Evolutionary conservation across 192 early-diverging fungal species (phyloP).

Genomic region (Rhizophagus prolifer): DNA sequence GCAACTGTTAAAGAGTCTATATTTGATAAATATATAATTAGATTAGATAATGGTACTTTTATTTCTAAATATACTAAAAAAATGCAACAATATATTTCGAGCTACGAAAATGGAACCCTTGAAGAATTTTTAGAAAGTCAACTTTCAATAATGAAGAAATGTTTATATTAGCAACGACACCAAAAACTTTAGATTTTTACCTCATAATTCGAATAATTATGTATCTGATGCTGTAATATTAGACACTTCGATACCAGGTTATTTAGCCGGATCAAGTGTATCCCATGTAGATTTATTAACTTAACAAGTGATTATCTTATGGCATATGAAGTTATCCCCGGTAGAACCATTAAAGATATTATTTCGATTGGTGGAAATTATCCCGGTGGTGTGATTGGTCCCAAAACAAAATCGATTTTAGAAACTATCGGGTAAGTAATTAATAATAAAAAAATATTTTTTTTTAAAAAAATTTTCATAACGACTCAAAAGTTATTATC

Average conservation of each 20-base stretch:
- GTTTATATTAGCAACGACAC: not conserved
- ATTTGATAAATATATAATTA: slow-evolving; percentile 10
- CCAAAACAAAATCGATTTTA: not conserved
- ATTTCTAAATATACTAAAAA: not conserved
- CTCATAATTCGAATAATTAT: not conserved
- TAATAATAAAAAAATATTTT: too few species aligned
- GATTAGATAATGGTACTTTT: not conserved
- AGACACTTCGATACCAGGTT: not conserved
- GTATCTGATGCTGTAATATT: not conserved
- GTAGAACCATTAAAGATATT: not conserved
- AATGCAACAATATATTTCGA: not conserved
- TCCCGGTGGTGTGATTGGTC: not conserved
- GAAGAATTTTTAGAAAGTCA: not conserved
- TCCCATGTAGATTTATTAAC: not conserved
- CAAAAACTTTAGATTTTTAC: not conserved
- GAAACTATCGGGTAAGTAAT: not conserved
- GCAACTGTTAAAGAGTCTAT: not conserved
- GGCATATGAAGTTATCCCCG: not conserved
- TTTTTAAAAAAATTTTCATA: not conserved
- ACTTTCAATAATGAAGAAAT: not conserved
- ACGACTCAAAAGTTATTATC: not conserved
- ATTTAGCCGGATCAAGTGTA: not conserved
- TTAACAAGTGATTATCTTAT: not conserved
- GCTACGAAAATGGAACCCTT: too few species aligned
- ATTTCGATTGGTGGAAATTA: not conserved